Evolutionary conservation across 179 eudicot genomes (phyloP).

Genomic region (Beta lomatogona): DNA sequence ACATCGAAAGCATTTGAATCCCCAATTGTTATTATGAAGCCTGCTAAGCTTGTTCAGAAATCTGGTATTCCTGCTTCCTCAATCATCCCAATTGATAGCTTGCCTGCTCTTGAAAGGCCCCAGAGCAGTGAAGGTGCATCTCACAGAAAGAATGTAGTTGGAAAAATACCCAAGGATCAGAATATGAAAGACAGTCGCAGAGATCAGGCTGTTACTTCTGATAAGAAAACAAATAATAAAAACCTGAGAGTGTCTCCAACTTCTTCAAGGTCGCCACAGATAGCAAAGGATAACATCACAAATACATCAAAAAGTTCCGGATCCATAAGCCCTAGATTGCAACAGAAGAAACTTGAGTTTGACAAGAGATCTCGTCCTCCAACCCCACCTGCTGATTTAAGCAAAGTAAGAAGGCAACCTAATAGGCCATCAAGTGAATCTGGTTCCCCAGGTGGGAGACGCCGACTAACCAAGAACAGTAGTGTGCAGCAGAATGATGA

Average conservation of each 20-base stretch:
- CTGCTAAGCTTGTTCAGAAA: conserved; percentile 75
- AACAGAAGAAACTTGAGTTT: conserved; percentile 72
- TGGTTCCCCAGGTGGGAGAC: conserved; percentile 71
- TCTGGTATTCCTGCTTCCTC: conserved; percentile 60
- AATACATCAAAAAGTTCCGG: conserved; percentile 53
- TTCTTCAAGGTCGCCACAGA: conserved; percentile 46
- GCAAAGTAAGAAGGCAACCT: conserved; percentile 56
- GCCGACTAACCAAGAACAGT: conserved; percentile 44
- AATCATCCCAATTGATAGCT: conserved; percentile 46
- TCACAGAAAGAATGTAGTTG: conserved; percentile 37
- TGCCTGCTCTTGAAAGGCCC: conserved; percentile 44
- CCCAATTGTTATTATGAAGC: conserved; percentile 94
- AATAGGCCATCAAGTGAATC: conserved; percentile 55
- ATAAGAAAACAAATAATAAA: conserved; percentile 47
- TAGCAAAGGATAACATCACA: conserved; percentile 45
- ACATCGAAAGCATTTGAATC: conserved; percentile 54
- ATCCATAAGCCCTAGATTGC: conserved; percentile 82
- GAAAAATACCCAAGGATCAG: conserved; percentile 44
- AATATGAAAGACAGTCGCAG: conserved; percentile 36
- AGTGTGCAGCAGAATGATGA: conserved; percentile 49
- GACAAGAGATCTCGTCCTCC: conserved; percentile 87
- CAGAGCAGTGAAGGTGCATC: conserved; percentile 35
- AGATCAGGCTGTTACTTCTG: conserved; percentile 40
- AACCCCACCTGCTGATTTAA: conserved; percentile 65
- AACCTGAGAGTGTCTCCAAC: conserved; percentile 35